These are phyloP conservation scores for Metarhizium guizhouense DNA, from an alignment of 2,329 filamentous ascomycete species.

Conservation along the genomic window DNA sequence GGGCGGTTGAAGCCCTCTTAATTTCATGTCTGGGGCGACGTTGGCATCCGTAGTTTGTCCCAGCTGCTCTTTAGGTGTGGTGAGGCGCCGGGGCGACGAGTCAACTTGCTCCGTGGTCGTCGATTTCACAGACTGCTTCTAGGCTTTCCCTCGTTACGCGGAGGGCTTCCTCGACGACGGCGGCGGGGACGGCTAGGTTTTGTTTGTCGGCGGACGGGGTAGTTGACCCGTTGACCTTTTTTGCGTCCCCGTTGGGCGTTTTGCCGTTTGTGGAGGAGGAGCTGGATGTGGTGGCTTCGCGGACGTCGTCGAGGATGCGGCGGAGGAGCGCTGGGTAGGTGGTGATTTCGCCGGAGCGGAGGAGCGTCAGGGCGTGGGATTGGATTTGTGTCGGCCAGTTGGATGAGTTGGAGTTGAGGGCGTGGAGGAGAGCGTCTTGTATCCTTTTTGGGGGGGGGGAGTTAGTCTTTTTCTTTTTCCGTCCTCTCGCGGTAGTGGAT, in stretches of 20 bases:
- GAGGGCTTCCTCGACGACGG: slow-evolving; percentile 55
- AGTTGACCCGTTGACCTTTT: slow-evolving; percentile 18
- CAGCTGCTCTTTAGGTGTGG: not conserved
- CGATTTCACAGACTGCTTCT: slow-evolving; percentile 37
- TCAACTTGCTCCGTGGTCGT: slow-evolving; percentile 17
- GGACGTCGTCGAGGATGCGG: slow-evolving; percentile 54
- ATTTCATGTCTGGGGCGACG: no score
- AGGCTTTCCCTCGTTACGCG: slow-evolving; percentile 49
- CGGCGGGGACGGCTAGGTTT: slow-evolving; percentile 47
- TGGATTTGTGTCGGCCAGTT: slow-evolving; percentile 57
- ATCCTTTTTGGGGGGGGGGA: slow-evolving; percentile 35
- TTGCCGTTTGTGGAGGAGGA: slow-evolving; percentile 23
- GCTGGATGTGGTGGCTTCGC: slow-evolving; percentile 31
- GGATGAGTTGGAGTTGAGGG: slow-evolving; percentile 47
- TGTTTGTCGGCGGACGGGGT: slow-evolving; percentile 14
- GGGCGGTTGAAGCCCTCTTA: no score
- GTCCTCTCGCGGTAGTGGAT: no score
- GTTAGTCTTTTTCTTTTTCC: not conserved
- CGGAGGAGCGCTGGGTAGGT: slow-evolving; percentile 53
- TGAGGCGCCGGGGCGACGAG: not conserved
- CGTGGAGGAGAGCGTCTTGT: slow-evolving; percentile 54
- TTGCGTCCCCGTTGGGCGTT: slow-evolving; percentile 22
- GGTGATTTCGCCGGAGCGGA: slow-evolving; percentile 49
- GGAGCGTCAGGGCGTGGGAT: slow-evolving; percentile 48
- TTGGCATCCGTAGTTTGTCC: not conserved